Percentiles rank a stretch among this genome's conserved stretches.
Evolutionary conservation across 176 grass and related monocot species (phyloP).

Genomic region (Oryza meridionalis): DNA sequence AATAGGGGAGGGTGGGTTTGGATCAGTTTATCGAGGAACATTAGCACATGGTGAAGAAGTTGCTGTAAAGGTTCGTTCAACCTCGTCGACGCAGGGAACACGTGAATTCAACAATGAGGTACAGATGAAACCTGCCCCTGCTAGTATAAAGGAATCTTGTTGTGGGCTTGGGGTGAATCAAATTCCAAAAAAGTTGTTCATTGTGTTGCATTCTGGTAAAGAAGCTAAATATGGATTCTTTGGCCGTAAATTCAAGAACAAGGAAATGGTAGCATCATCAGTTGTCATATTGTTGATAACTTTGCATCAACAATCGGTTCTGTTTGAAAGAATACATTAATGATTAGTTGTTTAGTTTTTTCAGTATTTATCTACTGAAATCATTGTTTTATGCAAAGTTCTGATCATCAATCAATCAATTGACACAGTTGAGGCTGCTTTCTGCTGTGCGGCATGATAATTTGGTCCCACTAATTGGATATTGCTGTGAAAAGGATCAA

Average conservation of each 20-base stretch:
- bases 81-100: slow-evolving; percentile 69
- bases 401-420: slow-evolving; percentile 34
- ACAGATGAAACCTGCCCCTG: slow-evolving; percentile 11
- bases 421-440: slow-evolving; percentile 69
- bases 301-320: slow-evolving; percentile 10
- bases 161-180: neutral
- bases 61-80: slow-evolving; percentile 74
- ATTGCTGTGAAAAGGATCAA: slow-evolving; percentile 88
- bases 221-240: slow-evolving; percentile 1
- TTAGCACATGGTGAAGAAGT: slow-evolving; percentile 73
- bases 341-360: slow-evolving; percentile 32
- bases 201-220: slow-evolving; percentile 7
- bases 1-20: slow-evolving; percentile 84
- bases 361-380: neutral
- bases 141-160: slow-evolving; percentile 15
- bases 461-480: slow-evolving; percentile 75
- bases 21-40: slow-evolving; percentile 69
- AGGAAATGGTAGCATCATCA: neutral
- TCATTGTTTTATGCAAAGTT: slow-evolving; percentile 23
- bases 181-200: neutral
- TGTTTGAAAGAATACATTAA: neutral
- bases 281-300: neutral
- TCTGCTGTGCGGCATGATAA: slow-evolving; percentile 68
- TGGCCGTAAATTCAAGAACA: neutral
- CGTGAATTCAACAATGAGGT: slow-evolving; percentile 86